Evolutionary conservation across 192 early-diverging fungal genomes (phyloP).

Genomic region (Thamnidium elegans): DNA sequence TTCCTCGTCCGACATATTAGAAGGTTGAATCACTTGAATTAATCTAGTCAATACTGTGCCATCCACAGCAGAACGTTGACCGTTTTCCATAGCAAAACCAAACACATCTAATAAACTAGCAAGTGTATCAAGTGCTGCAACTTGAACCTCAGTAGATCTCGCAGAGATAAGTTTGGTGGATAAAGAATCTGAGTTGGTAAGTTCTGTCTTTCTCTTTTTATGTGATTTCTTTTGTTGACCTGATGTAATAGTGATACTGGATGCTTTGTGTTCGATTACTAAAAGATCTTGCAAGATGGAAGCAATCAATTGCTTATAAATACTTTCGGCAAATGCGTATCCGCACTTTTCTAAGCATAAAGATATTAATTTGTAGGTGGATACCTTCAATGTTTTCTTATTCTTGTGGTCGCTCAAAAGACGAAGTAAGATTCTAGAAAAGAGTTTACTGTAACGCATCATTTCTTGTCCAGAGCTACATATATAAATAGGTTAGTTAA

Average conservation of each 20-base stretch:
- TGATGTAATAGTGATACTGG: background rate
- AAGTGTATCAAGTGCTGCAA: constrained; percentile 18
- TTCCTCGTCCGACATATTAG: constrained; percentile 1
- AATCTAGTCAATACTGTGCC: constrained; percentile 29
- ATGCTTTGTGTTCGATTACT: constrained; percentile 22
- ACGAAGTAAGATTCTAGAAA: constrained; percentile 33
- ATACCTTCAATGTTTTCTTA: constrained; percentile 33
- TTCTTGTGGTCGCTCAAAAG: constrained; percentile 36
- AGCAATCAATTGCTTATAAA: constrained; percentile 38
- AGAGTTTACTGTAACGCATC: constrained; percentile 26
- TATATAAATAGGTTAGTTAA: background rate
- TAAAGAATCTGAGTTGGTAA: constrained; percentile 37
- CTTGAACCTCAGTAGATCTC: constrained; percentile 14
- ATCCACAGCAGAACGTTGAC: constrained; percentile 28
- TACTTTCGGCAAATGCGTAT: constrained; percentile 42
- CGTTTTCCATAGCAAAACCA: constrained; percentile 29
- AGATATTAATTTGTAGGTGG: constrained; percentile 40
- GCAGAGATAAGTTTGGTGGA: constrained; percentile 2
- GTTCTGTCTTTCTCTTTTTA: constrained; percentile 33
- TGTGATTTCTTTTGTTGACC: constrained; percentile 13
- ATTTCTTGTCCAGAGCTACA: constrained; percentile 34
- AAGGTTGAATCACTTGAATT: constrained; percentile 17
- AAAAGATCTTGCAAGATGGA: constrained; percentile 42
- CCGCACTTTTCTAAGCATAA: constrained; percentile 48
- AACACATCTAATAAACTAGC: constrained; percentile 20